Base-by-base conservation (phyloP, 441 rosid genomes). In the Oxalis stricta region DNA sequence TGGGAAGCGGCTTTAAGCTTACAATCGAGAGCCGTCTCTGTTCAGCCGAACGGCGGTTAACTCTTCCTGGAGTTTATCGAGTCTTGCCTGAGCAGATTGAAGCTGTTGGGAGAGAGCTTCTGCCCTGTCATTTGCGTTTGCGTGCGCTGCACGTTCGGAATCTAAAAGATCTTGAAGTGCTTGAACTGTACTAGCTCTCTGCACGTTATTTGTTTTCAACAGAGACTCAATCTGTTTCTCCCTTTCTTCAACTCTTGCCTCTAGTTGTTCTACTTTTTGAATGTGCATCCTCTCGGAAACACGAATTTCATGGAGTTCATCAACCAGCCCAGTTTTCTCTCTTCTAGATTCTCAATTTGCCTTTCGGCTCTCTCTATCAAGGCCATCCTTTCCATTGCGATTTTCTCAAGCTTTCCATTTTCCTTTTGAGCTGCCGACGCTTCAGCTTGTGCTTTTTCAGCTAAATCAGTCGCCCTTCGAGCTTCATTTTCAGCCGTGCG, bases 351-450 rank as follows among this genome's bases (percentile, higher is more conserved):
- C 50, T 87, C 97, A 10, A 79, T 56, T 44, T 62, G 82, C 64
- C 99, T 76, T 61, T 82, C 76, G 7, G 71, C 65, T 61, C 95
- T 78, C 73, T 92, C 95, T 34, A 87, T 71, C 46, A 69, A 79
- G 30, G 99, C 77, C 60, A 71, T 61, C 63, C 94, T 87, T 66
- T 92, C 97, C 89, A 87, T 87, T n/a, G 95, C 94, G 62, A 78
- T 23, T 61, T 54, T 87, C 61, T 87, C 94, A 50, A 77, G 63
- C 61, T 84, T 86, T 4, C 55, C 76, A 64, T 77, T 92, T 50
- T 83, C 97, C 64, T 64, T 87, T 47, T 81, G 86, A 38, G 94
- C 84, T 49, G 76, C 61, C 18, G 55, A 79, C 5, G 95, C 95
- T 60, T 92, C 99, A 43, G 77, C 59, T 38, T 81, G 88, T 33